These are phyloP conservation scores for Hysterium pulicare DNA, from an alignment of 2,329 filamentous ascomycete species.

Conservation along the genomic window DNA sequence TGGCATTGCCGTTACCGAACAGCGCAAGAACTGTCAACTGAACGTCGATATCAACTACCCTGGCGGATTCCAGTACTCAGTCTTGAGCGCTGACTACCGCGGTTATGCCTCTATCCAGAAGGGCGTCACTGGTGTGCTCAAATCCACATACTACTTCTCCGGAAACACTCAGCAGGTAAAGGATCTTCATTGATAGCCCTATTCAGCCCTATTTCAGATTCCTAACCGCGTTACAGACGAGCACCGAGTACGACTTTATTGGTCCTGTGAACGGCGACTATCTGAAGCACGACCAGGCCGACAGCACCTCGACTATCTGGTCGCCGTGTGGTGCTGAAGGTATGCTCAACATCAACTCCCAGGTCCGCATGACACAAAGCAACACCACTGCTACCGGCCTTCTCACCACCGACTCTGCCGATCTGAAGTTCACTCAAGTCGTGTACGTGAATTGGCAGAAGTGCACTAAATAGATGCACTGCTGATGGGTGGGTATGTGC, in stretches of 20 bases:
- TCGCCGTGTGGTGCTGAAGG: slow-evolving; percentile 50
- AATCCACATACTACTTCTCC: slow-evolving; percentile 56
- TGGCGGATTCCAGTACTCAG: slow-evolving; percentile 51
- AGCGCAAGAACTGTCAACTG: slow-evolving; percentile 54
- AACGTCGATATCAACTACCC: slow-evolving; percentile 53
- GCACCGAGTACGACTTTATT: slow-evolving; percentile 39
- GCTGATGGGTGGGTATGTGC: no score
- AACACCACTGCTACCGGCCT: slow-evolving; percentile 35
- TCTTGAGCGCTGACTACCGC: slow-evolving; percentile 52
- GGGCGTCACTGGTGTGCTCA: slow-evolving; percentile 47
- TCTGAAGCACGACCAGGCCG: slow-evolving; percentile 40
- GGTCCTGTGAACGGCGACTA: slow-evolving; percentile 38
- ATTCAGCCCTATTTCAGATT: slow-evolving; percentile 1
- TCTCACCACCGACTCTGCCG: slow-evolving; percentile 49
- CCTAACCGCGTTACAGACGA: slow-evolving; percentile 19
- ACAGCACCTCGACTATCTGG: slow-evolving; percentile 49
- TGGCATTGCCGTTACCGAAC: slow-evolving; percentile 40
- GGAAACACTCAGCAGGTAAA: slow-evolving; percentile 43
- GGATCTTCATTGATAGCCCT: background rate
- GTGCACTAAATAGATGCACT: slow-evolving; percentile 25
- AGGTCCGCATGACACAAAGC: slow-evolving; percentile 40
- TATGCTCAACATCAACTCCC: slow-evolving; percentile 54
- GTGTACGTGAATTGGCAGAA: slow-evolving; percentile 46
- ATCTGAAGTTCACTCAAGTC: slow-evolving; percentile 46
- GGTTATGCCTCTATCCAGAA: slow-evolving; percentile 48